These are phyloP conservation scores for Luzula sylvatica DNA, from an alignment of 176 grass and related monocot species.

Conservation along the genomic window DNA sequence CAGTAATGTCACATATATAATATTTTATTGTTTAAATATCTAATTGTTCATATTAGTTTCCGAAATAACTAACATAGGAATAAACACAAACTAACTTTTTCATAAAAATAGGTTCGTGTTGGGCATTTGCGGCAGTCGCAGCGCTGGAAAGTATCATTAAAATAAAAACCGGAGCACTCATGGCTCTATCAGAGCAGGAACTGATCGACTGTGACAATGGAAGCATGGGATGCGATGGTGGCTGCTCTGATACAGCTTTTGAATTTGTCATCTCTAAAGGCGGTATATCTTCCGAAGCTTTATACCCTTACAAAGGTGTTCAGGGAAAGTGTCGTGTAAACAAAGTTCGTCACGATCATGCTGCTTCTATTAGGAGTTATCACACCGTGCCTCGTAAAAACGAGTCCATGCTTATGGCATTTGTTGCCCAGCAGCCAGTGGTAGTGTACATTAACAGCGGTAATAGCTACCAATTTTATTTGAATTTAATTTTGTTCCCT, in stretches of 20 bases:
- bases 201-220: constrained; percentile 41
- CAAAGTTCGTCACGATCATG: not conserved
- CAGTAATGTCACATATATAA: constrained; percentile 8
- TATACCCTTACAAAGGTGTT: constrained; percentile 32
- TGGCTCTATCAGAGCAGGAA: constrained; percentile 42
- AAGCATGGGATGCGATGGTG: constrained; percentile 29
- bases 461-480: constrained; percentile 12
- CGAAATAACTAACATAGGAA: not conserved
- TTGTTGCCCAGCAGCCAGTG: constrained; percentile 31
- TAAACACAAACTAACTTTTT: too few relatives aligned
- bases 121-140: constrained; percentile 40
- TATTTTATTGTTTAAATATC: not conserved
- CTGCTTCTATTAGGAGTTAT: constrained; percentile 10
- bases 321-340: not conserved
- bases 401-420: constrained; percentile 16
- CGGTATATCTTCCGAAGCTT: constrained; percentile 15
- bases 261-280: constrained; percentile 30
- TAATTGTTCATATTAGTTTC: not conserved
- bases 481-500: constrained; percentile 3
- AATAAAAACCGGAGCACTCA: constrained; percentile 25
- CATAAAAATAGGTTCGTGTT: constrained; percentile 21
- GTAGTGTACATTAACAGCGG: constrained; percentile 27
- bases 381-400: not conserved
- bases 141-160: constrained; percentile 37
- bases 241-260: constrained; percentile 14